Evolutionary conservation across 2,329 filamentous ascomycete species (phyloP), one percentile per base, ranked within the genome.

Genomic region (Epichloe gansuensis): DNA sequence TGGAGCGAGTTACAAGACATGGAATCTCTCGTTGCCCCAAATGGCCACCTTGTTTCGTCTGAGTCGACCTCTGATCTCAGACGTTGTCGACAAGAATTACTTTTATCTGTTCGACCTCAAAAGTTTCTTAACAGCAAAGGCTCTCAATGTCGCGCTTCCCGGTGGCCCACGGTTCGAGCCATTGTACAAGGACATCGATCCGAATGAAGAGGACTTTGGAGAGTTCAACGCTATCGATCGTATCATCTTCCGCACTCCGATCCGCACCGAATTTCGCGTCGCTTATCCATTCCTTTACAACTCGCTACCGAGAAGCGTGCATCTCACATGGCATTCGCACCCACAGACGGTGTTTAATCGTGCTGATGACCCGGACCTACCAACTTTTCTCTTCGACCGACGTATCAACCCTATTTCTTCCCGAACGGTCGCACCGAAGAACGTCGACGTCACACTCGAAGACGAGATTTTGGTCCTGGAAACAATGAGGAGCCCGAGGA

Each of bases 181-280:
- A 25, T 69, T 98, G 21, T 98, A 96, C 76, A 98, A 98, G 71
- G 93, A 98, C 62, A 91, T 98, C 56, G 91, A 98, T 67, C 93
- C 93, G 2, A 98, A 98, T 62, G 91, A 97, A 60, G 93, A 98
- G 68, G 93, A 98, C 65, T 98, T 98, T 70, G 93, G 93, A 69
- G 93, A 98, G 69, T 98, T 98, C 77, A 98, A 98, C 65, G 93
- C 93, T 37, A 98, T 98, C 62, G 93, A 98, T 64, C 88, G 94
- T 60, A 98, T 98, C 70, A 98, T 98, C 60, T 98, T 98, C 77
- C 86, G 93, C 58, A 85, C 87, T 46, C 91, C 91, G 0, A 94
- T 97, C 58, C 83, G 91, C 60, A 98, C 91, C 8, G 93, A 98
- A 70, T 96, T 94, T 63, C 83, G 91, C 46, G 93, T 98, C 44